A percentile compares a stretch with the other conserved stretches of the same genome.
Evolutionary conservation across 1,284 basidiomycete species (phyloP).

Genomic region (Peniophora sp.): DNA sequence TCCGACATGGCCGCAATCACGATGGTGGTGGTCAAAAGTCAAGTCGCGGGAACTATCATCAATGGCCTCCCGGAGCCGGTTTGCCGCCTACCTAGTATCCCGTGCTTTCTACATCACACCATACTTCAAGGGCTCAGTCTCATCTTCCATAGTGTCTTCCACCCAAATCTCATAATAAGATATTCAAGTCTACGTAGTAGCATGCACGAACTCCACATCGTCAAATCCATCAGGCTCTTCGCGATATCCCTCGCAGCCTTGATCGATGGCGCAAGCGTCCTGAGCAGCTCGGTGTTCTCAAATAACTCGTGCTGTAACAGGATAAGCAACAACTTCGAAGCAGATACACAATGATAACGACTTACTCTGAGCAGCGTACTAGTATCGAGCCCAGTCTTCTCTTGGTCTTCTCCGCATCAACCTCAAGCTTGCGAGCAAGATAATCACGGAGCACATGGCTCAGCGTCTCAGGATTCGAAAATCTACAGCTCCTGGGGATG

Average conservation of each 20-base stretch:
- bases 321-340: no score
- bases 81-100: no score
- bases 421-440: conserved; percentile 84
- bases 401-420: conserved; percentile 87
- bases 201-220: no score
- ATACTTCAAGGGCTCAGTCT: no score
- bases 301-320: conserved; percentile 84
- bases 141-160: no score
- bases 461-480: conserved; percentile 90
- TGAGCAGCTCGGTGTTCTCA: conserved; percentile 77
- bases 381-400: conserved; percentile 88
- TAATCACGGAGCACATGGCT: conserved; percentile 88
- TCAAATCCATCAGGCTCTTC: conserved; percentile 35
- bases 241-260: conserved; percentile 86
- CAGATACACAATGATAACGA: conserved; percentile 7
- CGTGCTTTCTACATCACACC: no score
- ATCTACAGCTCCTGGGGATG: conserved; percentile 98
- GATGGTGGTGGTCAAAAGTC: no score
- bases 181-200: no score
- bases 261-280: conserved; percentile 86
- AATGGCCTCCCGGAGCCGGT: no score
- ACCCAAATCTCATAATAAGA: no score
- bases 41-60: no score
- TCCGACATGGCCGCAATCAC: no score
- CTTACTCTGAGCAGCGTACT: conserved; percentile 66